A percentile compares a stretch with the other conserved stretches of the same genome.
Conservation (phyloP, 208 protist species). For the Acanthamoeba quina region DNA sequence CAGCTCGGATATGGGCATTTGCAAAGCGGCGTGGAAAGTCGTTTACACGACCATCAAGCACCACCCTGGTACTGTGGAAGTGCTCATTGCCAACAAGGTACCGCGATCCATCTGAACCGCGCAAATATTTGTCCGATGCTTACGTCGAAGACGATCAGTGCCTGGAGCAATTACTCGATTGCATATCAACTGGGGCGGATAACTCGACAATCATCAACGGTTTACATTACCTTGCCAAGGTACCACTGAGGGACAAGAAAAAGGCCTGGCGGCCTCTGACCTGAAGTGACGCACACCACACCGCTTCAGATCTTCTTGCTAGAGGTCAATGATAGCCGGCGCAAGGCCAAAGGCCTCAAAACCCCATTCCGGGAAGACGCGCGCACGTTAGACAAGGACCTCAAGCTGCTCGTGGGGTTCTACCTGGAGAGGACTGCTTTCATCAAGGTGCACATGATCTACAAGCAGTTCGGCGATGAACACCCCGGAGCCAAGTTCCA, state of each 20-base stretch:
- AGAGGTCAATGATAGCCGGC: not conserved
- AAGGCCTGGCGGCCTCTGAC: not conserved
- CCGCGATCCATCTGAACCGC: not conserved
- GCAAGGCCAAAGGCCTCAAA: not conserved
- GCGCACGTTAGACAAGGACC: not conserved
- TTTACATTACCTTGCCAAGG: constrained; percentile 15
- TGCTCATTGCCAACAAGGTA: constrained; percentile 17
- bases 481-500: constrained; percentile 34
- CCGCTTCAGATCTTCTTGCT: not conserved
- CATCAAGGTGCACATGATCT: constrained; percentile 57
- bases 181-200: not conserved
- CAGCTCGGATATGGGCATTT: constrained; percentile 1
- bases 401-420: not conserved
- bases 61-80: not conserved
- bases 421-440: not conserved
- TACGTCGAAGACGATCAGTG: not conserved
- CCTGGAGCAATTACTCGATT: not conserved
- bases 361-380: not conserved
- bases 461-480: constrained; percentile 42
- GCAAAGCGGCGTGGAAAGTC: constrained; percentile 25
- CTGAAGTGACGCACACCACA: not conserved
- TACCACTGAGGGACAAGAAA: not conserved
- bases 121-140: not conserved
- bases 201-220: not conserved
- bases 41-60: constrained; percentile 5